These are phyloP conservation scores for Globisporangium splendens DNA, from an alignment of 352 stramenopile genomes.

Conservation along the genomic window DNA sequence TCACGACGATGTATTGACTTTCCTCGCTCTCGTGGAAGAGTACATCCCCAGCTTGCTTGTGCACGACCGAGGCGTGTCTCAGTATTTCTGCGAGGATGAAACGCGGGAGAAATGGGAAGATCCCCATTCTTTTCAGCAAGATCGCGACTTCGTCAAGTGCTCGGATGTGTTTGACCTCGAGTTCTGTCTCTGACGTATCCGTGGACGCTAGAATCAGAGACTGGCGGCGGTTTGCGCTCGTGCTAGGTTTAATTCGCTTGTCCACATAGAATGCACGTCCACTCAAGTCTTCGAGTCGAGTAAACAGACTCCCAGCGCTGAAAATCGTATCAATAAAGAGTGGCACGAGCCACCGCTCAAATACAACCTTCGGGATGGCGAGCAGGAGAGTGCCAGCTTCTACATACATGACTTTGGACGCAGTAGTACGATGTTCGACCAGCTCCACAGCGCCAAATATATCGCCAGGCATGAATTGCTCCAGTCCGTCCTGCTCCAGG, in stretches of 20 bases:
- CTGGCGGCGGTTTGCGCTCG: neutral
- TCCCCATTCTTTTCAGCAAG: constrained; percentile 39
- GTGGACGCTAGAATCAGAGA: neutral
- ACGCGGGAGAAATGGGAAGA: constrained; percentile 30
- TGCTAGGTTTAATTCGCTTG: neutral
- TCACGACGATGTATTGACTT: constrained; percentile 28
- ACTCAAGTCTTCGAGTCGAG: constrained; percentile 11
- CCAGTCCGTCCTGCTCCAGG: neutral
- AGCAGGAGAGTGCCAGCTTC: constrained; percentile 37
- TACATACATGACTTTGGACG: constrained; percentile 17
- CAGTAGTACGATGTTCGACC: constrained; percentile 5
- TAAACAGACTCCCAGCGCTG: constrained; percentile 37
- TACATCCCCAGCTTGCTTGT: constrained; percentile 43
- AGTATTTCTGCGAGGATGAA: constrained; percentile 45
- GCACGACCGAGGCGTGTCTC: constrained; percentile 21
- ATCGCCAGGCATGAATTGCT: constrained; percentile 32
- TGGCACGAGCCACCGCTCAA: constrained; percentile 45
- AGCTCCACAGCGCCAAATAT: constrained; percentile 33
- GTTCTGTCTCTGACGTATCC: neutral
- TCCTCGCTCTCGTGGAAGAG: constrained; percentile 46
- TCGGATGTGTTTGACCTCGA: constrained; percentile 1
- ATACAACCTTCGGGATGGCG: constrained; percentile 24
- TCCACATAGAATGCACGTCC: neutral
- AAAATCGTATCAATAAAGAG: constrained; percentile 29
- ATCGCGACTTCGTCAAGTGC: constrained; percentile 24